These are phyloP conservation scores for Brassica hybrid DNA, from an alignment of 441 rosid species.

Conservation along the genomic window DNA sequence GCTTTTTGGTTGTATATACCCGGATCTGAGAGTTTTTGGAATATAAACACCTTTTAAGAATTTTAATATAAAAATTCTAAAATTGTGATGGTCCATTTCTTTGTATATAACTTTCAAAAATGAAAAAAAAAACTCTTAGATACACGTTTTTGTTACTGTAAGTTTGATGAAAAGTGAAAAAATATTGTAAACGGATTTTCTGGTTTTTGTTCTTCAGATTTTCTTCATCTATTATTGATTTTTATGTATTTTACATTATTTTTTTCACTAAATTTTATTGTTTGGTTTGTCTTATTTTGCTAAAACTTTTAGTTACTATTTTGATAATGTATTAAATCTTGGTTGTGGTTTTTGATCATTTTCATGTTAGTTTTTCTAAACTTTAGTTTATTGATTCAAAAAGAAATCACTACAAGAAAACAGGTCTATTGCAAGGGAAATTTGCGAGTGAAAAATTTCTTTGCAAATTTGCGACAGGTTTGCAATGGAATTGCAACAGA, in stretches of 20 bases:
- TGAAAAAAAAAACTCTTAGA: neutral
- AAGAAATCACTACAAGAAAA: too few relatives aligned
- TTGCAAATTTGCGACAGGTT: too few relatives aligned
- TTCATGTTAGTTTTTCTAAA: neutral
- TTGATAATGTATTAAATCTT: neutral
- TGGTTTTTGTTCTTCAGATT: neutral
- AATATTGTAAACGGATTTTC: neutral
- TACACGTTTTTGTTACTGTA: neutral
- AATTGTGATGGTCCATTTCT: too few relatives aligned
- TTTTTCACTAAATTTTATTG: neutral
- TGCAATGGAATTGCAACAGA: too few relatives aligned
- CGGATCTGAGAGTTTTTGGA: too few relatives aligned
- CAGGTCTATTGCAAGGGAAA: too few relatives aligned
- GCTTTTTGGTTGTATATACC: too few relatives aligned
- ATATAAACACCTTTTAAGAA: too few relatives aligned
- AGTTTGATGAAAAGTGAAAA: neutral
- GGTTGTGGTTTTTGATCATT: neutral
- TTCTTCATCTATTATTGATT: neutral
- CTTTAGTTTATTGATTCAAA: neutral
- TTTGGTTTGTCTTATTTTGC: neutral
- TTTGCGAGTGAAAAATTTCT: too few relatives aligned
- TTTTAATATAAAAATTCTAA: too few relatives aligned
- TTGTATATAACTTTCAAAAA: neutral
- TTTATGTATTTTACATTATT: neutral
- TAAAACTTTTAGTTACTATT: too few relatives aligned